Percentiles rank a stretch among this genome's conserved stretches.
These are phyloP conservation scores for Oryza brachyantha DNA, from an alignment of 176 grass and related monocot species.

Conservation along the genomic window DNA sequence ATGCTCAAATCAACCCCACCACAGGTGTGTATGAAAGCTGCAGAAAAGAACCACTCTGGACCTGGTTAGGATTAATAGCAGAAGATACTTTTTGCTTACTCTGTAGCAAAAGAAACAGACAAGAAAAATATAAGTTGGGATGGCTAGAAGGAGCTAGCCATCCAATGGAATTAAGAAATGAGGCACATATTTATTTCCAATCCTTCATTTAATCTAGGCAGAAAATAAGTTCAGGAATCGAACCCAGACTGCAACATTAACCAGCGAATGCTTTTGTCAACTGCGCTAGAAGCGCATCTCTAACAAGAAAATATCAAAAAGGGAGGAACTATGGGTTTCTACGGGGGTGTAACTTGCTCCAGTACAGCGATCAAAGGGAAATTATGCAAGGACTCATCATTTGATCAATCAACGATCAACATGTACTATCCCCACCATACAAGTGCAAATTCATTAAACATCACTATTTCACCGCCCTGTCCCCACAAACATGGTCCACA, in stretches of 20 bases:
- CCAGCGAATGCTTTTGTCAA: no score
- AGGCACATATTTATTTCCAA: no score
- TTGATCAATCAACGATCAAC: not conserved
- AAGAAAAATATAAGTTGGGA: not conserved
- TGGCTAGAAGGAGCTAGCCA: no score
- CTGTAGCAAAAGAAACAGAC: not conserved
- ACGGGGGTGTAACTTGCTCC: not conserved
- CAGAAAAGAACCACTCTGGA: not conserved
- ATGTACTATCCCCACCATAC: not conserved
- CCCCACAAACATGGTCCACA: not conserved
- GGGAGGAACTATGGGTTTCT: not conserved
- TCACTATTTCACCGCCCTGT: not conserved
- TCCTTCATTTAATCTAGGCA: no score
- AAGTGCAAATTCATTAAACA: not conserved
- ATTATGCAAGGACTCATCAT: not conserved
- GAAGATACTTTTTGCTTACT: not conserved
- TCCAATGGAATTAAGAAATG: no score
- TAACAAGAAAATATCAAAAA: no score
- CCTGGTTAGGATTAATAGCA: not conserved
- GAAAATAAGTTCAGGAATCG: no score
- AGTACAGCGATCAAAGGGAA: not conserved
- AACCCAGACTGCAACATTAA: no score
- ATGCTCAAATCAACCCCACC: not conserved
- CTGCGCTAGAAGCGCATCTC: no score
- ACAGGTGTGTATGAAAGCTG: slow-evolving; percentile 13